Evolutionary conservation across 352 stramenopile genomes (phyloP).

Genomic region (Pelagophyceae sp.): DNA sequence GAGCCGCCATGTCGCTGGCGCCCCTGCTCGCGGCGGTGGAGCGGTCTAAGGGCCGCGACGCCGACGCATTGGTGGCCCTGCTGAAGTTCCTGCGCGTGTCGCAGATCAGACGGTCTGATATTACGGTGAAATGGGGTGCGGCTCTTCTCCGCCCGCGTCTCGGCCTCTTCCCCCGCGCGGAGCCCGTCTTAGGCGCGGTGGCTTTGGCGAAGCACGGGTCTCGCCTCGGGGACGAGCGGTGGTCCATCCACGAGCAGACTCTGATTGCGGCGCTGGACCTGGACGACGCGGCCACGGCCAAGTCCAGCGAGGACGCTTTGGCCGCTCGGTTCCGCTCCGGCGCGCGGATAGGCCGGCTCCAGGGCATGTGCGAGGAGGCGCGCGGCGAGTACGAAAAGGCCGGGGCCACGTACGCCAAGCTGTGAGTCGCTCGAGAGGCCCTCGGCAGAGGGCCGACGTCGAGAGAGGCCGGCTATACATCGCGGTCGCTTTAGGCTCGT

Average conservation of each 20-base stretch:
- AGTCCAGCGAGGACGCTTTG: slow-evolving; percentile 28
- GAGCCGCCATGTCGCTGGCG: not conserved
- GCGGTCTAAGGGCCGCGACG: not conserved
- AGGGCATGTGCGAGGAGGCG: not conserved
- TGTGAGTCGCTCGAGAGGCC: too few relatives aligned
- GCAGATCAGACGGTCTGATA: not conserved
- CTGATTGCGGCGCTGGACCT: slow-evolving; percentile 55
- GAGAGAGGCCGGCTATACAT: too few relatives aligned
- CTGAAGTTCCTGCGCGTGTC: not conserved
- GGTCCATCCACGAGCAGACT: slow-evolving; percentile 57
- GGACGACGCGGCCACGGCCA: slow-evolving; percentile 47
- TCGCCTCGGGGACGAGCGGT: slow-evolving; percentile 37
- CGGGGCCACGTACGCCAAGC: not conserved
- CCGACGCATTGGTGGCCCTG: not conserved
- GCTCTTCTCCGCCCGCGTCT: not conserved
- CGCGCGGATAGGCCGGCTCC: not conserved
- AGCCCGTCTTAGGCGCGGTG: not conserved
- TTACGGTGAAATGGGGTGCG: not conserved
- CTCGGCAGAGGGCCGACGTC: too few relatives aligned
- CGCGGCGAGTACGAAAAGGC: not conserved
- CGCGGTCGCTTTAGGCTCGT: too few relatives aligned
- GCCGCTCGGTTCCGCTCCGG: not conserved
- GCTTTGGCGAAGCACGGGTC: not conserved
- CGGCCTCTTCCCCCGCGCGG: not conserved
- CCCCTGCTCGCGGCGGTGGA: not conserved